Percentiles rank a stretch among this genome's conserved stretches.
phyloP scores from a whole-genome alignment of 371 early-diverging fungal species.

The Mortierella sp. region DNA sequence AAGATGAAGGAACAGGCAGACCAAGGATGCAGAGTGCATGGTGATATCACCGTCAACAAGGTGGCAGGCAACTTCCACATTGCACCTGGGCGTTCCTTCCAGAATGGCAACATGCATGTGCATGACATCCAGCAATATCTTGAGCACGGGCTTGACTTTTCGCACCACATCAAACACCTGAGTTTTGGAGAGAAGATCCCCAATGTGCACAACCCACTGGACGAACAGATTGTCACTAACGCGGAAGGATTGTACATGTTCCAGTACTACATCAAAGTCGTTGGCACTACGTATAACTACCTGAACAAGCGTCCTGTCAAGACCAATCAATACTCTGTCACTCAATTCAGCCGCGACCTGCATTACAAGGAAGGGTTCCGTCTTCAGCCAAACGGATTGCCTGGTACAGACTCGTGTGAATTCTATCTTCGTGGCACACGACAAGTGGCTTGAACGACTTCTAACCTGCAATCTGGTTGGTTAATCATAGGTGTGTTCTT shows the following conservation, averaged over 20 bases:
- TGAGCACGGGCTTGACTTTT: conserved; percentile 77
- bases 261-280: conserved; percentile 95
- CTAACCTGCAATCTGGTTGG: conserved; percentile 5
- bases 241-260: conserved; percentile 65
- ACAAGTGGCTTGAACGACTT: not conserved
- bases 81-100: conserved; percentile 91
- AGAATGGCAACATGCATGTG: conserved; percentile 81
- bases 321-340: conserved; percentile 96
- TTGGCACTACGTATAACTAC: conserved; percentile 84
- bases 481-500: conserved; percentile 83
- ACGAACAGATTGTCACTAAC: conserved; percentile 65
- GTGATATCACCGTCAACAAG: conserved; percentile 88
- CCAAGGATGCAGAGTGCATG: conserved; percentile 93
- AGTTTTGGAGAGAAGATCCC: conserved; percentile 80
- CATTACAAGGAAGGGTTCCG: conserved; percentile 45
- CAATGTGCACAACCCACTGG: conserved; percentile 83
- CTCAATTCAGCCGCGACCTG: conserved; percentile 73
- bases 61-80: conserved; percentile 94
- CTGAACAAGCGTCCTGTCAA: conserved; percentile 68
- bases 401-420: too few species aligned
- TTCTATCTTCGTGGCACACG: too few species aligned
- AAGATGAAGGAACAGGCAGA: conserved; percentile 80
- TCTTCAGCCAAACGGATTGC: conserved; percentile 60
- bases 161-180: conserved; percentile 85
- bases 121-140: conserved; percentile 80